Evolutionary conservation across 345 rosid species (phyloP), one percentile per base, ranked within the genome.

Genomic region (Salix purpurea): DNA sequence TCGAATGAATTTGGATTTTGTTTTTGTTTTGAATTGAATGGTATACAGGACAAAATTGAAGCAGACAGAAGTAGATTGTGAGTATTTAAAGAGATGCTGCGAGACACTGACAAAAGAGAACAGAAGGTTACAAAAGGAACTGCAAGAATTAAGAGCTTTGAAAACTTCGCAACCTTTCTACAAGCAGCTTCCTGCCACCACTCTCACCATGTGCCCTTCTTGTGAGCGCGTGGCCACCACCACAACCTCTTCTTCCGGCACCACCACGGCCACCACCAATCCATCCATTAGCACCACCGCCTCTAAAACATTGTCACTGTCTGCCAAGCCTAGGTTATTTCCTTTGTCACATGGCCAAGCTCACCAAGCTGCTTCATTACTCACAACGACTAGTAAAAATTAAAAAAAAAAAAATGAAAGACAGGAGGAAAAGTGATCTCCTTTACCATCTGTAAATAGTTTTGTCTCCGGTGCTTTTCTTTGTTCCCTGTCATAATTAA

Each of bases 121-220:
- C 87, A 89, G 88, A 76, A 93, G 98, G 80, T 83, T 95, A 26
- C 94, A 95, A 67, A 93, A 90, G 75, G 99, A 95, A 67, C 86
- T 95, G 79, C 91, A 83, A 72, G 97, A 91, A 65, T 73, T 96
- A 71, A 89, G 99, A 79, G 91, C 97, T 40, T 85, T 96, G 81
- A 93, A 92, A 83, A 79, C 96, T 65, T 88, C 92, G 5, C 89
- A 89, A 61, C 95, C 98, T 14, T 96, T 91, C 86, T 91, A 87
- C 92, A 92, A 85, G 97, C 99, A 96, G 78, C 93, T 91, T 15
- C 99, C 99, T 14, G 97, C 99, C 74, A 96, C 99, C 46, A 96
- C 99, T 75, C 99, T 96, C 85, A 96, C 99, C 67, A 96, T 96
- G 97, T 96, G 99, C 76, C 99, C 99, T 60, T 96, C 99, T 15